Conservation (phyloP, 345 rosid species). For the Murraya paniculata region DNA sequence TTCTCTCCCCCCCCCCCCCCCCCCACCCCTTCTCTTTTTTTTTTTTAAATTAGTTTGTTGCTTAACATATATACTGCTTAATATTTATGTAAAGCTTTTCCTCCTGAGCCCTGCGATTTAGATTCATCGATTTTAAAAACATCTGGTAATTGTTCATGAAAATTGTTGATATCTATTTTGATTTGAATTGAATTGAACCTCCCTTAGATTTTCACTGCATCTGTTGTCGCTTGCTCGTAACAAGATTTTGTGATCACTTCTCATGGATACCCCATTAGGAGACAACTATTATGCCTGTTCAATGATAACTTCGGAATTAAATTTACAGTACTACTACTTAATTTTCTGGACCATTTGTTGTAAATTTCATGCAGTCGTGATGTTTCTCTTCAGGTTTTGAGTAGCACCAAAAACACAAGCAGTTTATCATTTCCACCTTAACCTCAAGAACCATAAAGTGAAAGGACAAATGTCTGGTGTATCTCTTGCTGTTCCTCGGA, state of each 20-base stretch:
- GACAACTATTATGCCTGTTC: not conserved
- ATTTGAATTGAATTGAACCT: not conserved
- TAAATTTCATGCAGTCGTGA: not conserved
- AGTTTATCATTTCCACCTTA: not conserved
- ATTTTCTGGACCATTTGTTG: not conserved
- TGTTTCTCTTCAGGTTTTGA: not conserved
- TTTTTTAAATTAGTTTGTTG: not conserved
- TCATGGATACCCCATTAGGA: not conserved
- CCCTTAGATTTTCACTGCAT: not conserved
- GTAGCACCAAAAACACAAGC: too few relatives aligned
- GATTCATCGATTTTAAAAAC: not conserved
- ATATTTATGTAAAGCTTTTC: not conserved
- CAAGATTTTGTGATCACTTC: not conserved
- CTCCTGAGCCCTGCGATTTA: not conserved
- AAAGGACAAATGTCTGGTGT: constrained; percentile 64
- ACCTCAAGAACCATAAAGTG: not conserved
- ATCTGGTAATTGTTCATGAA: not conserved
- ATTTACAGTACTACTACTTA: not conserved
- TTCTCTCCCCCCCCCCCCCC: not conserved
- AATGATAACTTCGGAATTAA: not conserved
- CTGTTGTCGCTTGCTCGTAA: not conserved
- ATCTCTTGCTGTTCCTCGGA: constrained; percentile 54
- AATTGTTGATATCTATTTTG: not conserved
- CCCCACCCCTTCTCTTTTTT: too few relatives aligned
- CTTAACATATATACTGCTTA: not conserved